Evolutionary conservation across 345 rosid species (phyloP).

Genomic region (Hibiscus trionum): DNA sequence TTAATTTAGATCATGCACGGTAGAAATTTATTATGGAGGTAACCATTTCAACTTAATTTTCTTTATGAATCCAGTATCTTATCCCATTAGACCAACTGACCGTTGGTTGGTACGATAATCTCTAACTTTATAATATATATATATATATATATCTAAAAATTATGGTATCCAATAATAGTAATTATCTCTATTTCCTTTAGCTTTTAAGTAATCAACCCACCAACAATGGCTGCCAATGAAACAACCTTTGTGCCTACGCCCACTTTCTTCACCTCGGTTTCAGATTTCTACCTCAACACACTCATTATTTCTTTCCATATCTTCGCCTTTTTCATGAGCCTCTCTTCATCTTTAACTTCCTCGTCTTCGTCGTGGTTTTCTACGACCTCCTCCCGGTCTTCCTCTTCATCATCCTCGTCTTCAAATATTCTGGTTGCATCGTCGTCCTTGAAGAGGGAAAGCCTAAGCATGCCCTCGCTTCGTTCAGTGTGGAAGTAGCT

Average conservation of each 20-base stretch:
- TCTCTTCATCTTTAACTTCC: conserved; percentile 10
- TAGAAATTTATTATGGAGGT: no score
- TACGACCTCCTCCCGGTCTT: conserved; percentile 4
- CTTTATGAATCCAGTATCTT: no score
- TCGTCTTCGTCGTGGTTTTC: not conserved
- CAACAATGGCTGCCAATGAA: conserved; percentile 43
- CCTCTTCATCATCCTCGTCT: conserved; percentile 15
- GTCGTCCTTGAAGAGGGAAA: conserved; percentile 22
- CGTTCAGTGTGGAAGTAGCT: conserved; percentile 53
- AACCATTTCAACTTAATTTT: no score
- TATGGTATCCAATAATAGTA: not conserved
- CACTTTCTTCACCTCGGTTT: conserved; percentile 47
- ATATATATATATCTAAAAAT: not conserved
- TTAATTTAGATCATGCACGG: no score
- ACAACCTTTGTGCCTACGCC: conserved; percentile 32
- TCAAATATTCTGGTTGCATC: not conserved
- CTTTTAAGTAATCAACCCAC: conserved; percentile 33
- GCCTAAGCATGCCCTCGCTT: conserved; percentile 58
- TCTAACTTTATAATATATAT: not conserved
- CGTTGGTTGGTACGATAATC: no score
- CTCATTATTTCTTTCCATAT: conserved; percentile 14
- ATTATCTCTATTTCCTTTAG: not conserved
- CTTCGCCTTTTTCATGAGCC: conserved; percentile 11
- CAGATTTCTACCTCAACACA: conserved; percentile 14
- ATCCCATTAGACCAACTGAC: no score